These are phyloP conservation scores for Volvariella volvacea DNA, from an alignment of 1,284 basidiomycete genomes.

Conservation along the genomic window DNA sequence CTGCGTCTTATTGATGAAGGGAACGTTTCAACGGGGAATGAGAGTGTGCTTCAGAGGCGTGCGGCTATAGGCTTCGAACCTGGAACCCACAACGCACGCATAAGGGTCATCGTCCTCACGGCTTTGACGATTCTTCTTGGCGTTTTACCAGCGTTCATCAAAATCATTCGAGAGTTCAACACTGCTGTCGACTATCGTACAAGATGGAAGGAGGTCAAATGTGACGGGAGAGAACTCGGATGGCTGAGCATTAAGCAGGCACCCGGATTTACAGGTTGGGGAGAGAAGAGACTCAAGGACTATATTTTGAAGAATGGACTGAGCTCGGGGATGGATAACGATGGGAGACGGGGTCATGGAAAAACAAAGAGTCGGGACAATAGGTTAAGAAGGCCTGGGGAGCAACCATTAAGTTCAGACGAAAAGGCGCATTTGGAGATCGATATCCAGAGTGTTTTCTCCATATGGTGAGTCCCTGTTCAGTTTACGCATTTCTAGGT, in stretches of 20 bases:
- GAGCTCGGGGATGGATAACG: slow-evolving; percentile 43
- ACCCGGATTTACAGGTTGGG: slow-evolving; percentile 62
- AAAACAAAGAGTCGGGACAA: slow-evolving; percentile 17
- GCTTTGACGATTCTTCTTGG: slow-evolving; percentile 53
- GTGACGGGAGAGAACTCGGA: slow-evolving; percentile 65
- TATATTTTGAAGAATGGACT: slow-evolving; percentile 58
- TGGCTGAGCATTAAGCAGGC: slow-evolving; percentile 59
- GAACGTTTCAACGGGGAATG: slow-evolving; percentile 26
- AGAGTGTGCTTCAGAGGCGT: slow-evolving; percentile 24
- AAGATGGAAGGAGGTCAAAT: slow-evolving; percentile 56
- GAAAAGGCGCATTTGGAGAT: slow-evolving; percentile 47
- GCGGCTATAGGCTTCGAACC: slow-evolving; percentile 20
- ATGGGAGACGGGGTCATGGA: slow-evolving; percentile 19
- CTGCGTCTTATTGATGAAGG: slow-evolving; percentile 54
- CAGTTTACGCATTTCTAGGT: slow-evolving; percentile 15
- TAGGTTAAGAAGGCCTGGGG: slow-evolving; percentile 25
- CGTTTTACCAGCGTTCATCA: slow-evolving; percentile 57
- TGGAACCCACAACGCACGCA: slow-evolving; percentile 40
- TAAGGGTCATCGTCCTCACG: slow-evolving; percentile 62
- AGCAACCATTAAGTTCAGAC: slow-evolving; percentile 30
- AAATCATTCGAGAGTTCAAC: slow-evolving; percentile 61
- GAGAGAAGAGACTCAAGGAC: slow-evolving; percentile 64
- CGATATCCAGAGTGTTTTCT: slow-evolving; percentile 67
- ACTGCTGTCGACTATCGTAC: slow-evolving; percentile 45
- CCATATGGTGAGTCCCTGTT: slow-evolving; percentile 45